phyloP scores from a whole-genome alignment of 1,284 basidiomycete species.

The Schizophyllum commune region DNA sequence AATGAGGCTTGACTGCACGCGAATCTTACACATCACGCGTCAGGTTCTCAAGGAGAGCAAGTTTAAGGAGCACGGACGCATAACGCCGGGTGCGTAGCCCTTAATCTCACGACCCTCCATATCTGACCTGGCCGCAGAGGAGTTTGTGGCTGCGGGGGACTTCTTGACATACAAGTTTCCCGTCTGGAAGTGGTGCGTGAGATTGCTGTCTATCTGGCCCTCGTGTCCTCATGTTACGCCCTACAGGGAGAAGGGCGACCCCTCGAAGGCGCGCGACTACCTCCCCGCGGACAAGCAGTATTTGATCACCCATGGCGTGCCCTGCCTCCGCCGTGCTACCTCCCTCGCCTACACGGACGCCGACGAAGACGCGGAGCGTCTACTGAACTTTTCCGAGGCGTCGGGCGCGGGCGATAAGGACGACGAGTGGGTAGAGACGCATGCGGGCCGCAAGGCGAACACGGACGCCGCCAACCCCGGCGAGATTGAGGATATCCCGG shows the following conservation, averaged over 20 bases:
- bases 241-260: conserved; percentile 82
- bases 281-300: conserved; percentile 95
- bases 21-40: conserved; percentile 21
- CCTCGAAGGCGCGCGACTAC: conserved; percentile 82
- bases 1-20: conserved; percentile 16
- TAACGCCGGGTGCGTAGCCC: conserved; percentile 78
- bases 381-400: conserved; percentile 71
- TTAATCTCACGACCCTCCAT: conserved; percentile 4
- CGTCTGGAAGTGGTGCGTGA: conserved; percentile 79
- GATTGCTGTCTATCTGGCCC: conserved; percentile 1
- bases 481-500: conserved; percentile 78
- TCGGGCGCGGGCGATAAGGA: conserved; percentile 44
- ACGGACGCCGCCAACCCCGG: conserved; percentile 48
- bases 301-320: conserved; percentile 88
- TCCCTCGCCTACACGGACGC: conserved; percentile 91
- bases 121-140: conserved; percentile 49
- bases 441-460: conserved; percentile 59
- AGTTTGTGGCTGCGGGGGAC: conserved; percentile 93
- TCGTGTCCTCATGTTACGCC: conserved; percentile 1
- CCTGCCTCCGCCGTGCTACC: conserved; percentile 85
- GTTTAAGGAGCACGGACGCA: conserved; percentile 97
- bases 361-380: conserved; percentile 89
- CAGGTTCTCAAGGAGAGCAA: conserved; percentile 96
- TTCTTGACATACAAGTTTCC: conserved; percentile 95
- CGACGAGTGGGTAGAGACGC: conserved; percentile 86